Evolutionary conservation across 2,329 filamentous ascomycete genomes (phyloP).

Genomic region (Hypoxylon sp.): DNA sequence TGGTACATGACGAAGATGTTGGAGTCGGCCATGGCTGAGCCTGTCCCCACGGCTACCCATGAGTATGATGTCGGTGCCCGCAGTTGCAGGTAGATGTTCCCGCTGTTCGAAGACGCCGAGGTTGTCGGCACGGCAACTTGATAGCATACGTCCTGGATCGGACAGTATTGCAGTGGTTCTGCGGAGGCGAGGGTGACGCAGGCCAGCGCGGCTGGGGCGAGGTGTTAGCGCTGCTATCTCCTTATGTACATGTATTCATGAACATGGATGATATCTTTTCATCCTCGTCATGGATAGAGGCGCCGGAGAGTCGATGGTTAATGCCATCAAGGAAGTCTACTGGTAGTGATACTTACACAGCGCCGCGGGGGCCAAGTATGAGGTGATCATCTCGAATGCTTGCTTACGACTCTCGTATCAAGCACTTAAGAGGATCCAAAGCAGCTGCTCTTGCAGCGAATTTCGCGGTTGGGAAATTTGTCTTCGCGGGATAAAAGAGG

Average conservation of each 20-base stretch:
- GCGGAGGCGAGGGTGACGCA: conserved; percentile 49
- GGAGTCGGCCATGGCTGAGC: conserved; percentile 67
- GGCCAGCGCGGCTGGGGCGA: conserved; percentile 43
- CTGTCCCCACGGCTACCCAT: conserved; percentile 74
- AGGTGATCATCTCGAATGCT: conserved; percentile 28
- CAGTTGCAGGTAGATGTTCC: conserved; percentile 74
- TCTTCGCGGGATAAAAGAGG: not conserved
- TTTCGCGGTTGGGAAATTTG: not conserved
- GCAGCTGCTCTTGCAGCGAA: not conserved
- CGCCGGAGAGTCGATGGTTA: not conserved
- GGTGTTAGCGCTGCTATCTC: conserved; percentile 20
- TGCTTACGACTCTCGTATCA: conserved; percentile 8
- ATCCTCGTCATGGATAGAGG: not conserved
- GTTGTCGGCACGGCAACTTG: conserved; percentile 68
- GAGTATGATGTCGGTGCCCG: conserved; percentile 66
- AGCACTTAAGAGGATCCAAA: not conserved
- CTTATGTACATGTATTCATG: no score
- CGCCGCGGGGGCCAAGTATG: conserved; percentile 34
- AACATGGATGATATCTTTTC: not conserved
- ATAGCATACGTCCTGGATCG: conserved; percentile 66
- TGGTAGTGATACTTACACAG: conserved; percentile 45
- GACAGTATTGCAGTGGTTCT: conserved; percentile 59
- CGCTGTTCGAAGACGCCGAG: conserved; percentile 63
- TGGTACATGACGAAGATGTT: conserved; percentile 76
- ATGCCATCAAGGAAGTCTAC: not conserved